Base-by-base conservation (phyloP, 169 alveolate species). In the Eimeria acervulina region DNA sequence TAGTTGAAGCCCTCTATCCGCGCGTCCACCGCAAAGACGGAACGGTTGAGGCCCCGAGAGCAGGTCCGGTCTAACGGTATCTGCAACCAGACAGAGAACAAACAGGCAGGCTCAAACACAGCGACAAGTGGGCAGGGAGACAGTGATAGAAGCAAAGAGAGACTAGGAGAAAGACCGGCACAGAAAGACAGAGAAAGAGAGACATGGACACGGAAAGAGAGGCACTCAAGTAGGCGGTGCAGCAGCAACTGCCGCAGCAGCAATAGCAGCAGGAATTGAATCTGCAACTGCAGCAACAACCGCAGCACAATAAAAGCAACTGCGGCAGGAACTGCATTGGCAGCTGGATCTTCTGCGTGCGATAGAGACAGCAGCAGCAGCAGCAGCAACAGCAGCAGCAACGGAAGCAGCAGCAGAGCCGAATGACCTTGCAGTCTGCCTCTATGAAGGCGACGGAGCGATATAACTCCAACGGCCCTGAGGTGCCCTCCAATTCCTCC, bases 51-150 rank as follows among this genome's bases (percentile, higher is more conserved):
- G 13, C 96, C 96, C 2, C 95, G 61, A 1, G 96, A 89, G 52
- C 96, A 95, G 51, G 96, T 95, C 15, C 96, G 90, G 80, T 95
- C 96, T 38, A 95, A 76, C 13, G 66, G 88, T 44, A 66, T 78
- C 94, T 95, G 93, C 19, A 23, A 55, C 0, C 28, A n/a, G 17
- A 21, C 28, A n/a, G 2, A 2, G 28, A 6, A n/a, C 93, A 2
- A 33, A 88, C 38, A 59, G 52, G 26, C 59, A 10, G 59, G 15
- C 2, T 0, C 0, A 51, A 51, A 0, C n/a, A n/a, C n/a, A n/a
- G n/a, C n/a, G n/a, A n/a, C n/a, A n/a, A n/a, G n/a, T n/a, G 55
- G 55, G 12, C 5, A 47, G 55, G 12, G 55, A 59, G 7, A 47
- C 95, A 88, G 15, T 12, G 26, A 59, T 21, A 5, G 2, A 59